Evolutionary conservation across 1,139 yeast genomes (phyloP), one percentile per base, ranked within the genome.

Genomic region (Arxiozyma slooffiae): DNA sequence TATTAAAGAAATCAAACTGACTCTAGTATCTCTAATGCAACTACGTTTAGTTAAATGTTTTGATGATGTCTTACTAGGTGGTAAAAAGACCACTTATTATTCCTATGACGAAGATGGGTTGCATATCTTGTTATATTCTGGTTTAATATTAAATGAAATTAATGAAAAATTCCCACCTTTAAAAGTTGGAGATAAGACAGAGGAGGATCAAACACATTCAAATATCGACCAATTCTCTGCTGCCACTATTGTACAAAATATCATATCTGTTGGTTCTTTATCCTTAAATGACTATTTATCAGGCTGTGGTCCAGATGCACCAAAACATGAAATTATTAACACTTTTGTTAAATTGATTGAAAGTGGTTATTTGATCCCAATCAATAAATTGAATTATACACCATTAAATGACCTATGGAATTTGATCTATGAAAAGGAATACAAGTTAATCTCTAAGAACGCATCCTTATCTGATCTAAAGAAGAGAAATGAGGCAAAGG

Each of bases 61-160:
- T 55, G 81, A 75, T 8, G 77, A 75, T 23, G 65, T 69, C 0
- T 57, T 67, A 7, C 61, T 69, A 17, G 66, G 67, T 18, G 64
- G 65, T 7, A 63, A 60, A 4, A 57, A 56, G 18, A 59, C 63
- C 0, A 74, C 77, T 1, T 78, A 71, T 58, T 89, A 88, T 64
- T 74, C 74, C 39, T 78, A 82, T 55, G 77, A 83, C 59, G 82
- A 81, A 55, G 75, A 72, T 26, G 95, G 95, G 7, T 70, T 83
- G 22, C 72, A 81, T 57, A 67, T 78, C 49, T 71, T 87, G 50
- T 65, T 89, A 36, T 86, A 88, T 67, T 75, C 90, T 38, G 97
- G 96, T 36, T 86, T 86, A 49, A 81, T 89, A 53, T 73, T 87
- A 39, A 69, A 77, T 44, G 74, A 75, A 50, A 76, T 85, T 8